Percentiles rank a stretch among this genome's conserved stretches.
phyloP scores from a whole-genome alignment of 257 asterid genomes.

The Orobanche coerulescens region DNA sequence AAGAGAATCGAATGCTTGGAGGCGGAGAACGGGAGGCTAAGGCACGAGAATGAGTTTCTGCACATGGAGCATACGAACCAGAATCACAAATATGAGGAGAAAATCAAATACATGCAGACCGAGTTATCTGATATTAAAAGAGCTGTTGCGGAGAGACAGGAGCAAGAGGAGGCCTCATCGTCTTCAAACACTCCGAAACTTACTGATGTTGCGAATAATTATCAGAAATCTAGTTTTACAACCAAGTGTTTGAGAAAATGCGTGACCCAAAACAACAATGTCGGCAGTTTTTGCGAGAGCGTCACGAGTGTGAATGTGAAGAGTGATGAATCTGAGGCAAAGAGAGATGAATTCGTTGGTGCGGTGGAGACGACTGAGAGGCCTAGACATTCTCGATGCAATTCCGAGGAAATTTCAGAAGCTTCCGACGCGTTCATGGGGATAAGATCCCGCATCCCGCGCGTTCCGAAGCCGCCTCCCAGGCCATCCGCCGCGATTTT shows the following conservation, averaged over 20 bases:
- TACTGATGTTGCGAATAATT: slow-evolving; percentile 31
- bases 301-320: background rate
- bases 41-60: slow-evolving; percentile 59
- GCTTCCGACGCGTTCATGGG: slow-evolving; percentile 37
- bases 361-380: slow-evolving; percentile 26
- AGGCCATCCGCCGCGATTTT: slow-evolving; percentile 42
- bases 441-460: slow-evolving; percentile 54
- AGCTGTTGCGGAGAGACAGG: slow-evolving; percentile 39
- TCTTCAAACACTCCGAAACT: slow-evolving; percentile 36
- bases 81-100: slow-evolving; percentile 50
- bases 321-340: slow-evolving; percentile 33
- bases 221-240: slow-evolving; percentile 18
- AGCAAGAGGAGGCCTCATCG: slow-evolving; percentile 22
- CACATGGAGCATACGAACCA: slow-evolving; percentile 55
- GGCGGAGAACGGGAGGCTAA: slow-evolving; percentile 54
- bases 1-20: slow-evolving; percentile 66
- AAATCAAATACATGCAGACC: slow-evolving; percentile 37
- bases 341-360: slow-evolving; percentile 36
- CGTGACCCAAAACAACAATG: slow-evolving; percentile 25
- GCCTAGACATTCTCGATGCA: slow-evolving; percentile 41
- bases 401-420: slow-evolving; percentile 50
- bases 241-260: slow-evolving; percentile 54
- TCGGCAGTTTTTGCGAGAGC: slow-evolving; percentile 17
- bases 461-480: slow-evolving; percentile 93
- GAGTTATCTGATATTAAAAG: slow-evolving; percentile 46